phyloP scores from a whole-genome alignment of 495 filamentous ascomycete genomes.

The Trichoderma reesei region DNA sequence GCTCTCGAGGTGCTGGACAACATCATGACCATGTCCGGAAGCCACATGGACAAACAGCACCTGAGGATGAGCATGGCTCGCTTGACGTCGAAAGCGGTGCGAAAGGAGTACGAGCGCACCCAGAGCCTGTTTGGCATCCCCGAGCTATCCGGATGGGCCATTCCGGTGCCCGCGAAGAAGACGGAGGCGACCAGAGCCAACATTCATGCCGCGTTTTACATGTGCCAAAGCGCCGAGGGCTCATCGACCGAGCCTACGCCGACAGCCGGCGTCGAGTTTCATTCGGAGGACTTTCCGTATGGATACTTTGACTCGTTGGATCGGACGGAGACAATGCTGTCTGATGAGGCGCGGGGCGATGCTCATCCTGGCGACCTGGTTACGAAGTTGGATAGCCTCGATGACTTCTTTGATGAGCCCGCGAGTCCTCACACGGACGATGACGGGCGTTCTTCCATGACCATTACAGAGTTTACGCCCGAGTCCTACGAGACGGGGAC shows the following conservation, averaged over 20 bases:
- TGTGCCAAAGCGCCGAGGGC: conserved; percentile 49
- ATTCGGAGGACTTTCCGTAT: conserved; percentile 74
- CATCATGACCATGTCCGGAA: conserved; percentile 88
- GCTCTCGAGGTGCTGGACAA: conserved; percentile 86
- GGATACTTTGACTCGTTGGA: conserved; percentile 56
- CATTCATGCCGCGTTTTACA: conserved; percentile 95
- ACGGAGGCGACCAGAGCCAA: conserved; percentile 76
- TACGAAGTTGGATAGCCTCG: conserved; percentile 81
- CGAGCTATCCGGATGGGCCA: conserved; percentile 90
- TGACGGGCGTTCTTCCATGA: conserved; percentile 49
- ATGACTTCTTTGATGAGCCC: conserved; percentile 81
- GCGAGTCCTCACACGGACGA: conserved; percentile 39
- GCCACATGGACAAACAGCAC: conserved; percentile 86
- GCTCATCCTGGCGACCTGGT: conserved; percentile 71
- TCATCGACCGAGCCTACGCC: conserved; percentile 55
- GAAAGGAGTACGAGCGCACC: conserved; percentile 89
- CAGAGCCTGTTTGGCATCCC: conserved; percentile 95
- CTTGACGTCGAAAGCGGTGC: conserved; percentile 66
- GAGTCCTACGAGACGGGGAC: conserved; percentile 58
- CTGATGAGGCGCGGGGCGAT: conserved; percentile 68
- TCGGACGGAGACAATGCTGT: conserved; percentile 83
- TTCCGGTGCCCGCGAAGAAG: conserved; percentile 85
- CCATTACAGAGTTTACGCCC: conserved; percentile 51
- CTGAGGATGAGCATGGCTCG: conserved; percentile 94
- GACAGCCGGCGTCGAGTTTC: conserved; percentile 85